These are phyloP conservation scores for Phialocephala sp. DNA, from an alignment of 2,329 filamentous ascomycete species.

Conservation along the genomic window DNA sequence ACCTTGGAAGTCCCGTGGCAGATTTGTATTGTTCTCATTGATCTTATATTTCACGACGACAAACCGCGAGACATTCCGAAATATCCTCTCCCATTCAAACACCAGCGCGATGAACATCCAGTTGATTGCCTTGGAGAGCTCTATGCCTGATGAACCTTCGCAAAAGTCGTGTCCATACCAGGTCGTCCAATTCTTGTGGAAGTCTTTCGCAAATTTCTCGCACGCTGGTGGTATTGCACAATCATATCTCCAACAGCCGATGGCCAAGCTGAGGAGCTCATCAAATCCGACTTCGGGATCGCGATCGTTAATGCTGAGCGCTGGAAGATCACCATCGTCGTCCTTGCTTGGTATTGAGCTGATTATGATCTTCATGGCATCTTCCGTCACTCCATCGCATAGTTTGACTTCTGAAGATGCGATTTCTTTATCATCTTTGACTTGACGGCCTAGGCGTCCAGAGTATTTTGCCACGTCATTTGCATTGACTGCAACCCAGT, in stretches of 20 bases:
- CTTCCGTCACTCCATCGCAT: conserved; percentile 12
- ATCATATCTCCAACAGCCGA: conserved; percentile 15
- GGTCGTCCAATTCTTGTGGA: conserved; percentile 4
- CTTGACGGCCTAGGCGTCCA: conserved; percentile 2
- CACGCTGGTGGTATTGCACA: conserved; percentile 8
- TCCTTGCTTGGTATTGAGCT: conserved; percentile 14
- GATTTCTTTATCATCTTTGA: conserved; percentile 6
- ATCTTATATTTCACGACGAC: conserved; percentile 14
- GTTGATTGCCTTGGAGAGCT: conserved; percentile 11
- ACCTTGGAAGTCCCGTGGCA: conserved; percentile 16
- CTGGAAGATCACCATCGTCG: conserved; percentile 4
- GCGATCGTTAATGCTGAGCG: conserved; percentile 4
- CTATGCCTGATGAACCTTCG: neutral
- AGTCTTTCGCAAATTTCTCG: conserved; percentile 7
- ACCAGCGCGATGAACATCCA: conserved; percentile 20
- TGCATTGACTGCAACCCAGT: conserved; percentile 1
- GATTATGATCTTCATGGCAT: conserved; percentile 14
- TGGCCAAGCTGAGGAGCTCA: conserved; percentile 14
- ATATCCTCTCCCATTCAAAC: conserved; percentile 17
- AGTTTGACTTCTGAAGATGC: conserved; percentile 2
- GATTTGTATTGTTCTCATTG: conserved; percentile 7
- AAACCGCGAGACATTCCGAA: conserved; percentile 5
- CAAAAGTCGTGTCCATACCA: conserved; percentile 8
- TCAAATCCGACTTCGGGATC: conserved; percentile 10
- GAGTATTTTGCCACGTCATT: conserved; percentile 12